phyloP scores from a whole-genome alignment of 257 asterid genomes.

The Solanum verrucosum region DNA sequence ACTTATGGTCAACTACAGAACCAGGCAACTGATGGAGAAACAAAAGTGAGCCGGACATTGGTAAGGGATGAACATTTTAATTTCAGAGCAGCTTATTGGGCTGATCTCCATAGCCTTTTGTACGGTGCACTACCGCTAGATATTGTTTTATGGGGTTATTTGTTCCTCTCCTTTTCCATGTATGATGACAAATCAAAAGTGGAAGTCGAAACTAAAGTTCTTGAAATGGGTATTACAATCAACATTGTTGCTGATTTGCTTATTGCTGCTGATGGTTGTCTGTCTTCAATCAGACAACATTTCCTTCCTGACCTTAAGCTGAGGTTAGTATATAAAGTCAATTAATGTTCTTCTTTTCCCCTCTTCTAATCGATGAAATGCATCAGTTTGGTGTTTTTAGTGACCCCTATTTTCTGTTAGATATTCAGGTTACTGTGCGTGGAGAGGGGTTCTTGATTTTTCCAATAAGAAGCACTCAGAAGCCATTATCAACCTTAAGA shows the following conservation, averaged over 20 bases:
- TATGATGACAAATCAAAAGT: constrained; percentile 35
- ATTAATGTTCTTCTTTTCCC: not conserved
- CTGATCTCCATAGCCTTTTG: constrained; percentile 66
- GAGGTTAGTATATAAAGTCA: constrained; percentile 33
- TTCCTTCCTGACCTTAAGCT: constrained; percentile 58
- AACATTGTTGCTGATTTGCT: constrained; percentile 49
- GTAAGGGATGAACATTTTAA: constrained; percentile 64
- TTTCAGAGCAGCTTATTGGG: constrained; percentile 76
- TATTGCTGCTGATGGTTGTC: constrained; percentile 81
- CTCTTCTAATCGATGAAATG: not conserved
- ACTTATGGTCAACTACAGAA: constrained; percentile 29
- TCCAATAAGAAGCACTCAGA: constrained; percentile 41
- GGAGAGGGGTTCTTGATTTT: constrained; percentile 88
- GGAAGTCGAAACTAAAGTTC: constrained; percentile 22
- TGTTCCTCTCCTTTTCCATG: constrained; percentile 29
- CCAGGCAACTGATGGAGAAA: constrained; percentile 44
- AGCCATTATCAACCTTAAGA: constrained; percentile 45
- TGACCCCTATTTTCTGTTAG: constrained; percentile 20
- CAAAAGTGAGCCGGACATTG: constrained; percentile 39
- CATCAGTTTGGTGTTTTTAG: not conserved
- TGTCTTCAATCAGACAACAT: constrained; percentile 44
- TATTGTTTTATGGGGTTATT: constrained; percentile 59
- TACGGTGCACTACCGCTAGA: constrained; percentile 39
- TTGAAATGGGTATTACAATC: constrained; percentile 33
- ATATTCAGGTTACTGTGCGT: constrained; percentile 90